These are phyloP conservation scores for Yamadazyma tumulicola DNA, from an alignment of 805 yeast species.

Conservation along the genomic window DNA sequence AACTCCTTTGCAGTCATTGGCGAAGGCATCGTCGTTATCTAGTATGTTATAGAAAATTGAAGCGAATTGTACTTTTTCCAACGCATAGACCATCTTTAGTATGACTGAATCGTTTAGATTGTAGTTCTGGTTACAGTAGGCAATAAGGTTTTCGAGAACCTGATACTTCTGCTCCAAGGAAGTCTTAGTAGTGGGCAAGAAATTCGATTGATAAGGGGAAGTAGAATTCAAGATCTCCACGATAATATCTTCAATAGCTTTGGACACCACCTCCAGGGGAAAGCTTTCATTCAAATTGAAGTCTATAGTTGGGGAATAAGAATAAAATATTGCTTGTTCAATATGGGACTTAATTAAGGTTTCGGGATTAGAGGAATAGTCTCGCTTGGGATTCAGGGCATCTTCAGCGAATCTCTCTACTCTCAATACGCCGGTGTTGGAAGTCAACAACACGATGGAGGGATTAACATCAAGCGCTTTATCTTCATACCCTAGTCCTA, in stretches of 20 bases:
- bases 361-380: slow-evolving; percentile 15
- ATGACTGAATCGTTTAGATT: slow-evolving; percentile 1
- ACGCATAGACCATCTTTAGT: slow-evolving; percentile 3
- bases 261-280: slow-evolving; percentile 14
- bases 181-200: slow-evolving; percentile 46
- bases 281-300: slow-evolving; percentile 35
- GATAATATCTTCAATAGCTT: slow-evolving; percentile 47
- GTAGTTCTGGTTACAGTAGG: slow-evolving; percentile 40
- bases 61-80: slow-evolving; percentile 44
- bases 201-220: slow-evolving; percentile 55
- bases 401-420: slow-evolving; percentile 42
- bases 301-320: slow-evolving; percentile 43
- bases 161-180: slow-evolving; percentile 50
- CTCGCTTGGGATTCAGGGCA: slow-evolving; percentile 9
- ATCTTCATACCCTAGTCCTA: slow-evolving; percentile 59
- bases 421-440: slow-evolving; percentile 58
- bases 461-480: slow-evolving; percentile 31
- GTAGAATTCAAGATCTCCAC: slow-evolving; percentile 55
- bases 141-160: slow-evolving; percentile 42
- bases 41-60: slow-evolving; percentile 35
- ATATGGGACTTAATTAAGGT: slow-evolving; percentile 65
- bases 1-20: slow-evolving; percentile 1
- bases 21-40: slow-evolving; percentile 9
- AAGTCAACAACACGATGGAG: slow-evolving; percentile 46
- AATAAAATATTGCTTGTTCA: slow-evolving; percentile 78